Percentiles rank a stretch among this genome's conserved stretches.
Evolutionary conservation across 2,329 filamentous ascomycete species (phyloP).

Genomic region (Penicillium frequentans): DNA sequence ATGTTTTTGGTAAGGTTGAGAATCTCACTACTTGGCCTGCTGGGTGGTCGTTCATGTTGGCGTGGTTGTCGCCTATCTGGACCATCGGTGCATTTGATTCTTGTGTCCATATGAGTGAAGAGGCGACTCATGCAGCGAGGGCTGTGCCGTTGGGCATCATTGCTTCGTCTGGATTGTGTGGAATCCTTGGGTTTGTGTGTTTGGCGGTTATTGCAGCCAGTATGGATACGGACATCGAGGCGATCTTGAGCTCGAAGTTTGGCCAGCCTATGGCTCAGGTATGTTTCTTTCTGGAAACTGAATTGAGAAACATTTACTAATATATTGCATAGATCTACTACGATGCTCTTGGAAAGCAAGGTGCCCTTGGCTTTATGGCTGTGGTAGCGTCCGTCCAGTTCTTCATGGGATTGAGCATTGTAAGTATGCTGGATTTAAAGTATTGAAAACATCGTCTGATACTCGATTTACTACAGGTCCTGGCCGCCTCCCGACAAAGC

Average conservation of each 20-base stretch:
- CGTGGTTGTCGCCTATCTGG: slow-evolving; percentile 64
- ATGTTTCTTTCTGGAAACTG: not conserved
- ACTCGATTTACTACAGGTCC: slow-evolving; percentile 34
- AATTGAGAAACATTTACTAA: not conserved
- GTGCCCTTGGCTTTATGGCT: slow-evolving; percentile 59
- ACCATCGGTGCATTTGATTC: slow-evolving; percentile 56
- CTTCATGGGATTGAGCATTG: slow-evolving; percentile 59
- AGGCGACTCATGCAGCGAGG: slow-evolving; percentile 60
- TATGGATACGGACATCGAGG: slow-evolving; percentile 54
- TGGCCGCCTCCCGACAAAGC: slow-evolving; percentile 60
- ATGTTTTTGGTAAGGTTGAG: slow-evolving; percentile 57
- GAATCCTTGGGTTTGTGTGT: slow-evolving; percentile 56
- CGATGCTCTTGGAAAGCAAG: slow-evolving; percentile 60
- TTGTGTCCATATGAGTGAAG: slow-evolving; percentile 62
- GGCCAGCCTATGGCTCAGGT: slow-evolving; percentile 60
- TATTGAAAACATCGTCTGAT: not conserved
- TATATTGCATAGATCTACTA: slow-evolving; percentile 54
- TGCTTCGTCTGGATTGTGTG: slow-evolving; percentile 40
- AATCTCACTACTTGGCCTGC: slow-evolving; percentile 61
- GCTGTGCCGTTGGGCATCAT: slow-evolving; percentile 58
- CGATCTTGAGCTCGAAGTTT: slow-evolving; percentile 48
- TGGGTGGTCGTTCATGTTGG: slow-evolving; percentile 60
- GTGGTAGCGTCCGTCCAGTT: slow-evolving; percentile 63
- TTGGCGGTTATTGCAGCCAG: slow-evolving; percentile 60
- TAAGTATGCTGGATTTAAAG: slow-evolving; percentile 8